A percentile compares a stretch with the other conserved stretches of the same genome.
These are phyloP conservation scores for Aspergillus intermedius DNA, from an alignment of 2,329 filamentous ascomycete species.

Conservation along the genomic window DNA sequence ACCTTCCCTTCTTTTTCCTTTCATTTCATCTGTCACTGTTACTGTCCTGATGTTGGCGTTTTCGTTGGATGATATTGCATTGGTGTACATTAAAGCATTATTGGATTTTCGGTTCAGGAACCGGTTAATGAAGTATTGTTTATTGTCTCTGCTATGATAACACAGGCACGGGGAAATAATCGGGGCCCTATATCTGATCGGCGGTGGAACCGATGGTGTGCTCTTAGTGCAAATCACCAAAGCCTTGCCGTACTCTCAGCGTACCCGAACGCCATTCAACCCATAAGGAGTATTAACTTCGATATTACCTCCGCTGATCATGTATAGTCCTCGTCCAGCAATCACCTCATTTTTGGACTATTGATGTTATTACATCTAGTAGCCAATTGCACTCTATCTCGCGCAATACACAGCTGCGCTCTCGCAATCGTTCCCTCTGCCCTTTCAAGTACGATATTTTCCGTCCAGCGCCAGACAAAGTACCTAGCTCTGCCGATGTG, in stretches of 20 bases:
- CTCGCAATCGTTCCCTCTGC: neutral
- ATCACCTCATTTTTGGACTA: neutral
- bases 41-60: neutral
- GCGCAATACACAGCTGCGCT: neutral
- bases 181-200: neutral
- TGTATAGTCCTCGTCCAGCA: neutral
- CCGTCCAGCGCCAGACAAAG: neutral
- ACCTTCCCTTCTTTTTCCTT: neutral
- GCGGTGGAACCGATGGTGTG: neutral
- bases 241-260: neutral
- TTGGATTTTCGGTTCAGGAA: neutral
- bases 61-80: neutral
- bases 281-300: no score
- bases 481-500: no score
- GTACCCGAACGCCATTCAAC: no score
- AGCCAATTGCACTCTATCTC: neutral
- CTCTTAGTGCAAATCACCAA: constrained; percentile 1
- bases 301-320: neutral
- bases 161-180: neutral
- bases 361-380: neutral
- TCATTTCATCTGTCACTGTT: neutral
- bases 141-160: neutral
- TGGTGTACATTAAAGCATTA: constrained; percentile 4
- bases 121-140: neutral
- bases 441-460: neutral